These are phyloP conservation scores for Cucurbita pepo DNA, from an alignment of 306 rosid genomes.

Conservation along the genomic window DNA sequence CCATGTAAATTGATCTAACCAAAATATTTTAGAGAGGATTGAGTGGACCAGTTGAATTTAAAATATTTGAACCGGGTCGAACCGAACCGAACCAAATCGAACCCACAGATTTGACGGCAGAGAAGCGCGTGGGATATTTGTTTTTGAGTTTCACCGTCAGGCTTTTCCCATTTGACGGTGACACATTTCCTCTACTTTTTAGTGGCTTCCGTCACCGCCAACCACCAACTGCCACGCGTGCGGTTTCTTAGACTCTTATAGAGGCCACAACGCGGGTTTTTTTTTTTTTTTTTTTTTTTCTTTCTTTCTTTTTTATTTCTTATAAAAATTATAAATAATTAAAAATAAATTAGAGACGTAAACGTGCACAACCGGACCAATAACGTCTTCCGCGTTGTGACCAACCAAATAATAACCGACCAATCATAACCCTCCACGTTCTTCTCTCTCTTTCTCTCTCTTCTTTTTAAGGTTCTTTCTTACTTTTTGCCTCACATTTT, in stretches of 20 bases:
- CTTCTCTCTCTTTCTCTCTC: background rate
- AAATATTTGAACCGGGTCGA: too few relatives aligned
- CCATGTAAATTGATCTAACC: too few relatives aligned
- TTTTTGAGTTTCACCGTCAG: background rate
- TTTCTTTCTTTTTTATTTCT: background rate
- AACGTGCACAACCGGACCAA: slow-evolving; percentile 35
- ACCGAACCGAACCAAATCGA: too few relatives aligned
- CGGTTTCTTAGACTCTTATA: slow-evolving; percentile 1
- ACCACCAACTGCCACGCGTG: slow-evolving; percentile 47
- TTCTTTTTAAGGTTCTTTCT: background rate
- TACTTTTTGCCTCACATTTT: background rate
- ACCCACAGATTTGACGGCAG: background rate
- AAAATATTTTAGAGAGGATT: too few relatives aligned
- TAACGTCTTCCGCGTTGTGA: slow-evolving; percentile 4
- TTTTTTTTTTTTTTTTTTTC: background rate
- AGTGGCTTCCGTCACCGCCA: slow-evolving; percentile 2
- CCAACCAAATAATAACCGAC: background rate
- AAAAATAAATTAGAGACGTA: slow-evolving; percentile 29
- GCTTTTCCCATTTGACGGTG: slow-evolving; percentile 15
- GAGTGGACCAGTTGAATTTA: too few relatives aligned
- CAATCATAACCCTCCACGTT: background rate
- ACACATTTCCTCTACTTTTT: slow-evolving; percentile 11
- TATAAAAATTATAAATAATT: background rate
- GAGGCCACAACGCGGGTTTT: slow-evolving; percentile 6
- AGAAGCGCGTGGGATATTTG: slow-evolving; percentile 48